These are phyloP conservation scores for Cadophora sp. DNA, from an alignment of 2,329 filamentous ascomycete species.

Conservation along the genomic window DNA sequence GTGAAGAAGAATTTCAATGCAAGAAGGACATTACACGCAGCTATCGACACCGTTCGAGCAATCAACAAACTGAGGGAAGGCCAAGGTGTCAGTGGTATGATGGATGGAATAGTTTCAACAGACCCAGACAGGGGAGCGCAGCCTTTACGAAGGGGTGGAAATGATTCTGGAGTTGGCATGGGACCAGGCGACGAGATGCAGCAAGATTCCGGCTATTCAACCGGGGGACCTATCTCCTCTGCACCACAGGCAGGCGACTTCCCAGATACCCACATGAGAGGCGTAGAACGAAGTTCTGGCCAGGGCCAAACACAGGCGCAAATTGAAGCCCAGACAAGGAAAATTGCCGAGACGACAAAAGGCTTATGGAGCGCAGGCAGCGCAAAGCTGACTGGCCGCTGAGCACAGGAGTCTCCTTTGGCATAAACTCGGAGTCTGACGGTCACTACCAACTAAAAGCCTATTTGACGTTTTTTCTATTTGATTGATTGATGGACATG, in stretches of 20 bases:
- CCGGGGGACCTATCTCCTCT: conserved; percentile 24
- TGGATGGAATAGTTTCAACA: conserved; percentile 64
- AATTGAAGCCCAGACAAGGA: conserved; percentile 53
- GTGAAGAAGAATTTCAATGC: conserved; percentile 81
- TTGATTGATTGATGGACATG: not conserved
- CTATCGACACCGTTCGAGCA: conserved; percentile 73
- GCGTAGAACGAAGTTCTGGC: conserved; percentile 40
- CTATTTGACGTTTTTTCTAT: conserved; percentile 8
- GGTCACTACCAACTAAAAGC: conserved; percentile 24
- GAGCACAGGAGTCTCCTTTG: conserved; percentile 12
- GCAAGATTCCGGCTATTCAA: conserved; percentile 40
- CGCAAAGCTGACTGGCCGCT: conserved; percentile 39
- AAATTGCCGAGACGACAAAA: conserved; percentile 67
- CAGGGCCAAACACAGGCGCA: conserved; percentile 46
- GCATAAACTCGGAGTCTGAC: conserved; percentile 6
- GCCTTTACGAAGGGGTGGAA: conserved; percentile 44
- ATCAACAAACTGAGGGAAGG: conserved; percentile 75
- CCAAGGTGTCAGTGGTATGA: conserved; percentile 55
- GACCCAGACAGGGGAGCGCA: conserved; percentile 55
- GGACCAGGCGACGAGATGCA: conserved; percentile 38
- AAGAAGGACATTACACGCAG: conserved; percentile 70
- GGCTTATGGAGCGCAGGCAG: conserved; percentile 59
- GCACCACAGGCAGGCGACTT: conserved; percentile 15
- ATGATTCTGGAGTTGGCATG: conserved; percentile 53
- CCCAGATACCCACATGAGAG: conserved; percentile 38